Evolutionary conservation across 169 alveolate genomes (phyloP), one percentile per base, ranked within the genome.

Genomic region (Plasmodium gonderi): DNA sequence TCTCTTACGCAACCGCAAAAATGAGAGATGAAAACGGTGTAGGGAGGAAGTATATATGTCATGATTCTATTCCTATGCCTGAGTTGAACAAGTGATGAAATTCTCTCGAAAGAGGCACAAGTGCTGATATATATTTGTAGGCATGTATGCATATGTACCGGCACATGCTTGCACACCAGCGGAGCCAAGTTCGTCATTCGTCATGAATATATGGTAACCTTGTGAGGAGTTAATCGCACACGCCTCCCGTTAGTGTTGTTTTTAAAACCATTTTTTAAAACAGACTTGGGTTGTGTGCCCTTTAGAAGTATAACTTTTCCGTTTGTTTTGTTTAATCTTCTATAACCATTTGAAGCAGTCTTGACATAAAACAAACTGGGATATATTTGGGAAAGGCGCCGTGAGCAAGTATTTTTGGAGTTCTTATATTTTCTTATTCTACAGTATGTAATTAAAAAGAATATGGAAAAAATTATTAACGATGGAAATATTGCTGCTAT

Each of bases 401-500:
- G 40, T 2, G 69, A 14, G 47, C 93, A 75, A 4, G 44, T 51
- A 8, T 75, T 42, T 60, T 54, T 74, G 3, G 78, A 44, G 2
- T 75, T 78, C 6, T 12, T 60, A 11, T 33, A 26, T 38, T 87
- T 87, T n/a, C 29, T 75, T 14, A 33, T 42, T 36, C n/a, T 75
- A 20, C 77, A 76, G 44, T 87, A 87, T 38, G 29, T 75, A 38
- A 76, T 20, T 14, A 87, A 38, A 75, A 51, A 87, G 31, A 87
- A 76, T 14, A 51, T 26, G 8, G 26, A 11, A 75, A 87, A 76
- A 51, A 87, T 74, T n/a, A 87, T 51, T 45, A 87, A 51, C 44
- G 93, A 87, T 29, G 93, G 93, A 14, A 87, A 9, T 33, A 76
- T n/a, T 5, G 90, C 93, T 36, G 80, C 79, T 75, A 74, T 64